These are phyloP conservation scores for Hemisphaericaspora subhashii DNA, from an alignment of 1,139 yeast genomes.

Conservation along the genomic window DNA sequence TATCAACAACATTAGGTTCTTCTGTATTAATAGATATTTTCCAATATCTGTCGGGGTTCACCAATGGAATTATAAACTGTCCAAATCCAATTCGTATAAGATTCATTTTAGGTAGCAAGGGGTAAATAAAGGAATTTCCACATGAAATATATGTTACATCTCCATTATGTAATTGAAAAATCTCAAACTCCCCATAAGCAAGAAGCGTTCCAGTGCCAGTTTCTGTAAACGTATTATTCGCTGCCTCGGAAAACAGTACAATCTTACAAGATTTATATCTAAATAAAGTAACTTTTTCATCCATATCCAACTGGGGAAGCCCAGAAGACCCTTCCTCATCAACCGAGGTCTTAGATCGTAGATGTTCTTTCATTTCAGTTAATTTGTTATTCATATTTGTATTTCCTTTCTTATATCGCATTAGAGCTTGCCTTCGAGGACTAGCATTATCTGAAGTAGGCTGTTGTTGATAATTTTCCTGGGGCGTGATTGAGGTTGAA, in stretches of 20 bases:
- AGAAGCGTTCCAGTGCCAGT: conserved; percentile 45
- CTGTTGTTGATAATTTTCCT: neutral
- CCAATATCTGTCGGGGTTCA: conserved; percentile 76
- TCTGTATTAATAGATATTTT: conserved; percentile 49
- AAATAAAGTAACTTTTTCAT: conserved; percentile 41
- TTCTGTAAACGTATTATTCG: conserved; percentile 15
- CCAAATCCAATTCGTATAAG: conserved; percentile 52
- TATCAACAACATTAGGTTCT: conserved; percentile 29
- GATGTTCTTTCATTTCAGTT: conserved; percentile 31
- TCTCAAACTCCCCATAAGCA: conserved; percentile 63
- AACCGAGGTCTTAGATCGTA: conserved; percentile 14
- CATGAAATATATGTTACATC: conserved; percentile 61
- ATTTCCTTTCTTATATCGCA: conserved; percentile 38
- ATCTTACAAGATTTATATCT: conserved; percentile 39
- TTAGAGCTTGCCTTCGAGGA: conserved; percentile 42
- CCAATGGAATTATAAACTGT: conserved; percentile 63
- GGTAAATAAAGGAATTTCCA: conserved; percentile 59
- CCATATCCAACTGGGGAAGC: conserved; percentile 20
- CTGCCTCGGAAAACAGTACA: conserved; percentile 43
- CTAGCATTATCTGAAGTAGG: conserved; percentile 20
- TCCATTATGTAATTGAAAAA: conserved; percentile 64
- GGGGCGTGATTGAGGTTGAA: neutral
- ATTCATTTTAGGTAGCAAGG: conserved; percentile 61
- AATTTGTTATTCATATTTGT: conserved; percentile 26
- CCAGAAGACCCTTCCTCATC: conserved; percentile 6